These are phyloP conservation scores for Botrytis medusae DNA, from an alignment of 2,329 filamentous ascomycete genomes.

Conservation along the genomic window DNA sequence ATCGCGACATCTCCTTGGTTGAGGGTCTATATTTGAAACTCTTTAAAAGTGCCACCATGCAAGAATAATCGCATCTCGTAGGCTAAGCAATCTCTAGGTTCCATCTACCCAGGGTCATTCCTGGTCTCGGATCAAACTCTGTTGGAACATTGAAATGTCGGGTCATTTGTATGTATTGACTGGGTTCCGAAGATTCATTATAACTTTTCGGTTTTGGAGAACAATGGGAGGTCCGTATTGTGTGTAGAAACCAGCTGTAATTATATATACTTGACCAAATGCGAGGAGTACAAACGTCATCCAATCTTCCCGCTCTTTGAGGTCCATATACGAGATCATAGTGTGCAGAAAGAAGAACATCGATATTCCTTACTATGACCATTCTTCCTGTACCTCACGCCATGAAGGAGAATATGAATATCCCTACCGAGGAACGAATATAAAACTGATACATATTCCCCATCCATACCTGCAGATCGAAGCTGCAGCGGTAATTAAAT, in stretches of 20 bases:
- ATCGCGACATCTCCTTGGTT: conserved; percentile 6
- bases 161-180: background rate
- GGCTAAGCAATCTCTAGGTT: conserved; percentile 1
- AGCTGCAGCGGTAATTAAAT: conserved; percentile 9
- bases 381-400: background rate
- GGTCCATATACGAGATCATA: background rate
- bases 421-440: background rate
- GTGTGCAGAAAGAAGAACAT: background rate
- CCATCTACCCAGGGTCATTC: background rate
- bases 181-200: background rate
- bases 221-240: background rate
- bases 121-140: conserved; percentile 5
- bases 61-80: conserved; percentile 7
- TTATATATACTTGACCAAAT: background rate
- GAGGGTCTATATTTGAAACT: conserved; percentile 9
- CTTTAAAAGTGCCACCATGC: conserved; percentile 2
- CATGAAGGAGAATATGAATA: conserved; percentile 9
- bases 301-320: background rate
- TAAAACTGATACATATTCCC: background rate
- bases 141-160: conserved; percentile 10
- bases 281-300: background rate
- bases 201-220: background rate
- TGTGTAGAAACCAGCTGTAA: background rate
- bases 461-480: background rate
- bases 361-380: background rate